Percentiles rank a stretch among this genome's conserved stretches.
Evolutionary conservation across 2,329 filamentous ascomycete species (phyloP).

Genomic region (Sporothrix pallida): DNA sequence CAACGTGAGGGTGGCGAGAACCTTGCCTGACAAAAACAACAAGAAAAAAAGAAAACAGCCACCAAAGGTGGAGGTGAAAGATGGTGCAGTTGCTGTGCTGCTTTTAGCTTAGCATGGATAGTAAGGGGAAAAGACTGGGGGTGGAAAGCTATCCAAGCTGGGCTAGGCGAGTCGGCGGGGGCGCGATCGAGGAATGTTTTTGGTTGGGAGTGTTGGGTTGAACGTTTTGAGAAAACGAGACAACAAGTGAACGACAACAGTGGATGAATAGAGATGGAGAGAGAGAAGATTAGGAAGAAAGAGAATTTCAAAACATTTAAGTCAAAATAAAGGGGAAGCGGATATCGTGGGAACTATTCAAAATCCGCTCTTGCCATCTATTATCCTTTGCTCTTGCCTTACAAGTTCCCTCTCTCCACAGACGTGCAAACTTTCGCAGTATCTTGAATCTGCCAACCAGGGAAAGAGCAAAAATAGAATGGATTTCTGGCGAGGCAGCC

Average conservation of each 20-base stretch:
- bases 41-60: constrained; percentile 28
- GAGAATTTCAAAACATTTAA: background rate
- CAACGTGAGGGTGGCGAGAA: constrained; percentile 33
- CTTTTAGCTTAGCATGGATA: constrained; percentile 31
- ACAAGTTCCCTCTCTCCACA: background rate
- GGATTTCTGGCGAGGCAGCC: background rate
- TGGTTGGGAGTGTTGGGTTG: constrained; percentile 6
- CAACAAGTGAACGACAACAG: background rate
- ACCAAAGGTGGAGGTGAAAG: background rate
- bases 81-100: constrained; percentile 29
- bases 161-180: constrained; percentile 29
- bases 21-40: constrained; percentile 13
- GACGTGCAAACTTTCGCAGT: background rate
- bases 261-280: background rate
- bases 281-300: too few species aligned
- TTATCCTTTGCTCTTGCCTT: constrained; percentile 4
- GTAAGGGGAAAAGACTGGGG: constrained; percentile 29
- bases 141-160: constrained; percentile 33
- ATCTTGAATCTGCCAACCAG: background rate
- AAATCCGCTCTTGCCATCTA: background rate
- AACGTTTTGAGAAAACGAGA: constrained; percentile 4
- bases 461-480: background rate
- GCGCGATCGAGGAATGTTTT: constrained; percentile 28
- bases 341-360: background rate
- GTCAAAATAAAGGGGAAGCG: background rate